These are phyloP conservation scores for Phalaenopsis equestris DNA, from an alignment of 106 monocot genomes.

Conservation along the genomic window DNA sequence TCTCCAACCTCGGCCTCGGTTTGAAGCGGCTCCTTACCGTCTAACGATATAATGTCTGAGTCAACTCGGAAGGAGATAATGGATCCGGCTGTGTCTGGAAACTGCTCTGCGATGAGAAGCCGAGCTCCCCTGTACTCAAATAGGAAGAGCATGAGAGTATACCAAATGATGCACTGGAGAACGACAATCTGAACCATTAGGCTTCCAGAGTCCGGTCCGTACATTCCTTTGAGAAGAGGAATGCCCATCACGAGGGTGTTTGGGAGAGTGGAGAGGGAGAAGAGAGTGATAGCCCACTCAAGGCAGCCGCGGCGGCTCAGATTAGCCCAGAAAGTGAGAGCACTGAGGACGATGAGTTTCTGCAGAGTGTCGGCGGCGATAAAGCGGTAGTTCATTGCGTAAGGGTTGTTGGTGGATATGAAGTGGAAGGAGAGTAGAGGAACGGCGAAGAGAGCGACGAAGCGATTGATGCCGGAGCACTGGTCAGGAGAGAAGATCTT, in stretches of 20 bases:
- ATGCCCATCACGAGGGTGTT: constrained; percentile 31
- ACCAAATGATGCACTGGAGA: constrained; percentile 23
- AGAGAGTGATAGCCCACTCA: constrained; percentile 35
- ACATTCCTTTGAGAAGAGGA: constrained; percentile 51
- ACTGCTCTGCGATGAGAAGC: constrained; percentile 44
- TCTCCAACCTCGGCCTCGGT: constrained; percentile 46
- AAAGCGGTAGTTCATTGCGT: constrained; percentile 59
- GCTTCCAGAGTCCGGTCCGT: constrained; percentile 26
- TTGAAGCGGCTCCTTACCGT: constrained; percentile 37
- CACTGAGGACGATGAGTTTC: constrained; percentile 42
- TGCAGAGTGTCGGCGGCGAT: constrained; percentile 65
- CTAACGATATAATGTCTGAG: constrained; percentile 38
- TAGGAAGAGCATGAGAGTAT: constrained; percentile 14
- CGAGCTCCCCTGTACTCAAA: constrained; percentile 28
- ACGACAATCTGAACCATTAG: constrained; percentile 38
- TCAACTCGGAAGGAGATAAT: constrained; percentile 44
- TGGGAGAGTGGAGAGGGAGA: constrained; percentile 23
- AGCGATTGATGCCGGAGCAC: constrained; percentile 60
- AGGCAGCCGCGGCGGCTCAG: constrained; percentile 27
- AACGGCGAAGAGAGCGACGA: constrained; percentile 68
- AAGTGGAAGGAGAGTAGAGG: constrained; percentile 71
- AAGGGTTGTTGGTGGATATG: constrained; percentile 66
- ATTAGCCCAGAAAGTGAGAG: constrained; percentile 23
- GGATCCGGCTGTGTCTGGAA: constrained; percentile 38
- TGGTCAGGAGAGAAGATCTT: constrained; percentile 44